Evolutionary conservation across 768 basidiomycete genomes (phyloP).

Genomic region (Mycena belliarum): DNA sequence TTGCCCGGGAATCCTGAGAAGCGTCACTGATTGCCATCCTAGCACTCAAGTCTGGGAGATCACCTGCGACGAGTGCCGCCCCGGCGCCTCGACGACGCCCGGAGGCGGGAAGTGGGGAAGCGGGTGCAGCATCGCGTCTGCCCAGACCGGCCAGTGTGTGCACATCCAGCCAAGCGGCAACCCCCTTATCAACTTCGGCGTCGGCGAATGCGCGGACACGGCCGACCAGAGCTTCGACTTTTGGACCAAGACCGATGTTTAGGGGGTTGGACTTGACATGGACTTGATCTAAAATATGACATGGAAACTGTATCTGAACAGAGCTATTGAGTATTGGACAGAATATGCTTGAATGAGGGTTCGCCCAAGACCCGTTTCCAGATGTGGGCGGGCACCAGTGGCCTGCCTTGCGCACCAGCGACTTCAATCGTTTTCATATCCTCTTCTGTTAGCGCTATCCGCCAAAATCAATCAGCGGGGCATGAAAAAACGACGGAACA

Average conservation of each 20-base stretch:
- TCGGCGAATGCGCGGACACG: neutral
- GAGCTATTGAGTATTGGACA: too few species aligned
- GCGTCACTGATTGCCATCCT: neutral
- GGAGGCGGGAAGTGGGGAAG: slow-evolving; percentile 8
- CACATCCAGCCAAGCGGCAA: neutral
- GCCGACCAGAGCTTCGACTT: slow-evolving; percentile 2
- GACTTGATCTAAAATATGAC: too few species aligned
- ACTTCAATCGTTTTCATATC: slow-evolving; percentile 48
- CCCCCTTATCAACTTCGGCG: neutral
- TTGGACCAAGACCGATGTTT: slow-evolving; percentile 8
- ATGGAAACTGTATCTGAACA: too few species aligned
- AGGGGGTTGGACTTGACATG: too few species aligned
- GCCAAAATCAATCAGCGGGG: neutral
- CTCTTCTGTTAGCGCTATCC: slow-evolving; percentile 32
- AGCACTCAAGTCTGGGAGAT: slow-evolving; percentile 14
- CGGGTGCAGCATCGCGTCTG: slow-evolving; percentile 2
- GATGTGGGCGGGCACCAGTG: too few species aligned
- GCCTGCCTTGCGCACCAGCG: slow-evolving; percentile 42
- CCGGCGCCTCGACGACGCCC: slow-evolving; percentile 4
- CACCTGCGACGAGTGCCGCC: neutral
- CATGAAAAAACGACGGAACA: neutral
- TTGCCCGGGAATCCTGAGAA: neutral
- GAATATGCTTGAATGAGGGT: too few species aligned
- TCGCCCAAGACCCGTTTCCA: too few species aligned
- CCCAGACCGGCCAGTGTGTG: neutral